Evolutionary conservation across 139 green algal species (phyloP), one percentile per base, ranked within the genome.

Genomic region (Tetraselmis striata): DNA sequence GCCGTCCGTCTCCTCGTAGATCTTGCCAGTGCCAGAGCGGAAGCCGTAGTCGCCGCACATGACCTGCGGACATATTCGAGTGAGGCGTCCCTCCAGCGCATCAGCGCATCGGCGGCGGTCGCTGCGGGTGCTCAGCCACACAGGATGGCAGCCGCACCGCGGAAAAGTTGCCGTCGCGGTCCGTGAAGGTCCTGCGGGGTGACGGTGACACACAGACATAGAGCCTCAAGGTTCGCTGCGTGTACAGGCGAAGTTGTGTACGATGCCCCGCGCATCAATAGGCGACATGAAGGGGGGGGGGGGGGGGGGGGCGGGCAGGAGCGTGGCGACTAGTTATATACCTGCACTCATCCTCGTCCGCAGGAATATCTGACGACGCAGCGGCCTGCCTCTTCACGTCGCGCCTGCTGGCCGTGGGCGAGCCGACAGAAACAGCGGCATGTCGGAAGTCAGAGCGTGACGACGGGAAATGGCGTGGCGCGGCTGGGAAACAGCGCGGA

Each of bases 1-100:
- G 1, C 94, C 94, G 59, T 95, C 94, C n/a, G 87, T 83, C 24
- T 92, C 89, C 75, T 96, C 87, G 80, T 98, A 97, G 67, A 98
- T 84, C 11, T 94, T 83, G 18, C 90, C 91, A 28, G 88, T 76
- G n/a, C 94, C 94, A 0, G 91, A 92, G 24, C 94, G 87, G 88
- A 98, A 98, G 76, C 94, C 94, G 74, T 96, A 97, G 80, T 97
- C 93, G 59, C 90, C 92, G 77, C 91, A 92, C 88, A 96, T 92
- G 1, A 94, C 88, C 85, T 95, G 30, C 28, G 77, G 31, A 67
- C 45, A 67, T 67, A 67, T 18, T 67, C 45, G 18, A 67, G 18
- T 67, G 45, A 5, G 45, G 11, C 45, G 5, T 67, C 45, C 45
- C 45, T 67, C 45, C 45, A 18, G 11, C 45, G 45, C 18, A 67